Evolutionary conservation across 768 basidiomycete genomes (phyloP), one percentile per base, ranked within the genome.

Genomic region (Rhizopogon salebrosus): DNA sequence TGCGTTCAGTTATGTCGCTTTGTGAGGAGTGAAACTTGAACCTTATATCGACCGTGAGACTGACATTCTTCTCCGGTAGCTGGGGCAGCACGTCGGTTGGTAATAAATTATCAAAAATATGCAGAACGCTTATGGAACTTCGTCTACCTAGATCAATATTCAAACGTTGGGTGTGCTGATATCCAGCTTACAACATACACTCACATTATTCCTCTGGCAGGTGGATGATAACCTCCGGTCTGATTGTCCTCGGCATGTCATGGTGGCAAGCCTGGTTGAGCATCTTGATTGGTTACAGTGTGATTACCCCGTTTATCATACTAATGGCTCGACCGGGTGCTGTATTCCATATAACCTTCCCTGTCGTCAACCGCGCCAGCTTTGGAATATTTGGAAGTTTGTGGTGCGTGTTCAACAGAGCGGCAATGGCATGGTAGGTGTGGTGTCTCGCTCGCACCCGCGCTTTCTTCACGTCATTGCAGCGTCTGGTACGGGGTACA

Each of bases 191-290:
- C 18, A 14, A 13, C 40, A 26, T 24, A 40, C 4, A 27, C 36
- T 42, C 31, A 53, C 20, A 48, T 51, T 18, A 34, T 34, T 34
- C 13, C 31, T 8, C 14, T 16, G 20, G 22, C 16, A 85, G 81
- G 53, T 84, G 83, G 83, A 83, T 82, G 82, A 83, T 85, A 55
- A 80, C 74, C 0, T 83, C 81, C 34, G 79, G 80, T 1, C 84
- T 86, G 84, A 73, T 84, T 20, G 77, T 82, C 55, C 69, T 80
- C 13, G 83, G 82, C 10, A 73, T 87, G 7, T 83, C 81, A 0
- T 87, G 84, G 85, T 88, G 85, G 85, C 84, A 87, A 66, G 82
- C 87, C 9, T 85, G 87, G 83, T 74, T 89, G 51, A 85, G 80
- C 50, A 82, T 84, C n/a, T 84, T 81, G 82, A 56, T 84, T 31